These are phyloP conservation scores for Lepidium africanum DNA, from an alignment of 345 rosid genomes.

Conservation along the genomic window DNA sequence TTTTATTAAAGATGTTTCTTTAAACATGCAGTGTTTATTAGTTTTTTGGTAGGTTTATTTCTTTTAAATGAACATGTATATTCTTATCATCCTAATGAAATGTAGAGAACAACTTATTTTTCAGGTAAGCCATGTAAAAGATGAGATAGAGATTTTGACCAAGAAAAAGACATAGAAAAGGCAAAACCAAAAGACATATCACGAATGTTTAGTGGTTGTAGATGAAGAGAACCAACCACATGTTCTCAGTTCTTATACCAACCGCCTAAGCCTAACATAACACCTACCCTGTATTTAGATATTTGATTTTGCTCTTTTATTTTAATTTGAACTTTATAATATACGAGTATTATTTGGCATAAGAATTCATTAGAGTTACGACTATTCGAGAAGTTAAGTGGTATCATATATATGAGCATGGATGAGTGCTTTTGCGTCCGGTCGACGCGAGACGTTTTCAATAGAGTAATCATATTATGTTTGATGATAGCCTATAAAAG, in stretches of 20 bases:
- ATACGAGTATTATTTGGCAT: not conserved
- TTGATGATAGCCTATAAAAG: not conserved
- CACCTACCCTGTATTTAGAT: no score
- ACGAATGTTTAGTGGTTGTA: constrained; percentile 4
- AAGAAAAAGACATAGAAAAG: not conserved
- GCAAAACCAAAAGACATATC: constrained; percentile 8
- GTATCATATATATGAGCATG: no score
- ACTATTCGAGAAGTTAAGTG: not conserved
- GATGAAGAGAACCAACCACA: constrained; percentile 15
- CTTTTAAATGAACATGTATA: no score
- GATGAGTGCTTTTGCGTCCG: no score
- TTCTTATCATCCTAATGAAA: not conserved
- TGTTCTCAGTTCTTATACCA: not conserved
- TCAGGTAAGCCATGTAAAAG: not conserved
- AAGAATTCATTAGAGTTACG: not conserved
- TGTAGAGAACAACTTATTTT: not conserved
- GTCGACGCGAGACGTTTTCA: not conserved
- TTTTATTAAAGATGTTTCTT: no score
- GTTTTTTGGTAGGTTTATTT: no score
- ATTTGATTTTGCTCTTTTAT: no score
- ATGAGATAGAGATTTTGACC: not conserved
- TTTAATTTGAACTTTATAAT: not conserved
- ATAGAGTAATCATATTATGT: not conserved
- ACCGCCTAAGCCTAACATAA: not conserved
- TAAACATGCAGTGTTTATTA: no score